Conservation (phyloP, 2,329 filamentous ascomycete species). For the Hypoxylon sp. region DNA sequence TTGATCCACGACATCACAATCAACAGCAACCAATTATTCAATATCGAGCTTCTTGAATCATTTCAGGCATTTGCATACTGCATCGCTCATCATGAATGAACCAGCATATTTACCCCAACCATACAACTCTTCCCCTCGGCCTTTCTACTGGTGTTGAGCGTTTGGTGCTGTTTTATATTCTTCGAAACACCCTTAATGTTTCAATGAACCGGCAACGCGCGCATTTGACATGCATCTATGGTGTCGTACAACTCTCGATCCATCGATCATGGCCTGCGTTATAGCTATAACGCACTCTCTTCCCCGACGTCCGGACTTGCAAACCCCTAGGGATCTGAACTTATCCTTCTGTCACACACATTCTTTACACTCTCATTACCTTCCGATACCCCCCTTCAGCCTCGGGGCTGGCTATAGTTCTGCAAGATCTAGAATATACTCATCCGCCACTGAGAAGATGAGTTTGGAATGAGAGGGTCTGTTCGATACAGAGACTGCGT, state of each 20-base stretch:
- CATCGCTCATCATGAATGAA: constrained; percentile 25
- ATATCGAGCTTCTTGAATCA: constrained; percentile 19
- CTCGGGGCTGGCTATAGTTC: constrained; percentile 41
- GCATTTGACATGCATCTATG: constrained; percentile 17
- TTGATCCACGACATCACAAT: constrained; percentile 47
- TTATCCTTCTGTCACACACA: constrained; percentile 39
- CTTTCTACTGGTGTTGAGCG: constrained; percentile 51
- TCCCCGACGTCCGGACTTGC: constrained; percentile 33
- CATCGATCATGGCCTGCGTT: constrained; percentile 17
- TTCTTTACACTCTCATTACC: constrained; percentile 29
- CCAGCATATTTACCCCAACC: constrained; percentile 43
- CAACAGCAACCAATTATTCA: constrained; percentile 46
- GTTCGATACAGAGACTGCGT: constrained; percentile 33
- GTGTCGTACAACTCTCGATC: constrained; percentile 14
- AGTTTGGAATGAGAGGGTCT: constrained; percentile 28
- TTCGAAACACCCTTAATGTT: constrained; percentile 52
- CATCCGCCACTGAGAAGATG: constrained; percentile 32
- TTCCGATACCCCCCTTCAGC: constrained; percentile 44
- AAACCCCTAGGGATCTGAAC: constrained; percentile 38
- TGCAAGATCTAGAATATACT: constrained; percentile 36
- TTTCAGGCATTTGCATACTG: constrained; percentile 39
- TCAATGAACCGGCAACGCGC: constrained; percentile 52
- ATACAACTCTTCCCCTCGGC: constrained; percentile 44
- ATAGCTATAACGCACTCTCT: constrained; percentile 19
- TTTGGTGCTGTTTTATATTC: constrained; percentile 50